Conservation (phyloP, 1,284 basidiomycete species). For the Tylopilus sp. region DNA sequence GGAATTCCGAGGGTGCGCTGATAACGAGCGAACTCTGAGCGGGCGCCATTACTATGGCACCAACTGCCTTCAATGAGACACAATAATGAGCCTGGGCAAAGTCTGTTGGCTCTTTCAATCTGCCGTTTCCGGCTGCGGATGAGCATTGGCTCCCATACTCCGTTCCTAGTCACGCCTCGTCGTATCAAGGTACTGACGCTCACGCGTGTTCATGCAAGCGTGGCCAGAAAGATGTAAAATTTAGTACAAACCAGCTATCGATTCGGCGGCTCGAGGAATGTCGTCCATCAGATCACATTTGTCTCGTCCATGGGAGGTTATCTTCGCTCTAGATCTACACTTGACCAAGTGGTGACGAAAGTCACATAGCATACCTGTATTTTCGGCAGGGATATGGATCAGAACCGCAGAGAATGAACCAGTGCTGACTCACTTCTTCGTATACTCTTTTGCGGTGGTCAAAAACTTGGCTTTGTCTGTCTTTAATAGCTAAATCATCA, state of each 20-base stretch:
- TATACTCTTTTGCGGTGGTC: constrained; percentile 71
- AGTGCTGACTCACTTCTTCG: constrained; percentile 58
- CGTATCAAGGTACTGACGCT: background rate
- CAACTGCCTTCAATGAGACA: constrained; percentile 4
- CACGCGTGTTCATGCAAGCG: constrained; percentile 1
- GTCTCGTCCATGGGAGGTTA: background rate
- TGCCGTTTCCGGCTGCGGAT: constrained; percentile 20
- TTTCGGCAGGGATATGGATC: background rate
- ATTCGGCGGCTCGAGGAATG: constrained; percentile 5
- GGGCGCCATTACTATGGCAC: constrained; percentile 3
- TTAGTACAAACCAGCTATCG: constrained; percentile 9
- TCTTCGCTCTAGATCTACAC: constrained; percentile 13
- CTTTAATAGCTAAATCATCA: constrained; percentile 54
- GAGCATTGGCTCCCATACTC: constrained; percentile 11
- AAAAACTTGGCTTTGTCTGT: constrained; percentile 67
- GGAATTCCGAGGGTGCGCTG: constrained; percentile 1
- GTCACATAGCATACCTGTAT: constrained; percentile 27
- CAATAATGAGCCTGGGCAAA: constrained; percentile 2
- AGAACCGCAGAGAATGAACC: constrained; percentile 6
- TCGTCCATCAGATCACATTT: constrained; percentile 1
- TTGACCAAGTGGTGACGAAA: background rate
- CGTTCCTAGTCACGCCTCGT: constrained; percentile 3
- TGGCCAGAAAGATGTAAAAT: constrained; percentile 6
- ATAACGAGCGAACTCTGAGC: background rate
- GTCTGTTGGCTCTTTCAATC: constrained; percentile 15